Conservation (phyloP, 1,284 basidiomycete genomes). For the Filobasidium uniguttulatum region DNA sequence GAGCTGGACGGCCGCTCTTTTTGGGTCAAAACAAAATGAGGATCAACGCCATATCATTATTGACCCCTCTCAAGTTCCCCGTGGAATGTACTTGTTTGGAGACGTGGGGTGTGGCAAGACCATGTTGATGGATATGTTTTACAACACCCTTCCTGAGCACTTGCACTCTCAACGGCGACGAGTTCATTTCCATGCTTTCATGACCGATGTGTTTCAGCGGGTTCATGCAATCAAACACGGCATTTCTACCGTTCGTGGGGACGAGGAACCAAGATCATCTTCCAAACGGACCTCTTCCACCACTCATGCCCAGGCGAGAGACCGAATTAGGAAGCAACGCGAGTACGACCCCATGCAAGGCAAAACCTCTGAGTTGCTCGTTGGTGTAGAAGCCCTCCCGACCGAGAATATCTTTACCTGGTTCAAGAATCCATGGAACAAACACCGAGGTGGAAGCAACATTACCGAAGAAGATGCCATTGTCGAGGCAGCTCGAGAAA, state of each 20-base stretch:
- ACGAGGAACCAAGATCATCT: neutral
- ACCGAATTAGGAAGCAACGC: neutral
- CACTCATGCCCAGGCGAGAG: neutral
- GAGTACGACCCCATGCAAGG: constrained; percentile 10
- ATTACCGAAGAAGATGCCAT: constrained; percentile 61
- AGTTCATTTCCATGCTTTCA: constrained; percentile 95
- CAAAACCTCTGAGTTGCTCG: constrained; percentile 11
- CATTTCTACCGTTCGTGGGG: neutral
- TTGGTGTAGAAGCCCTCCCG: constrained; percentile 11
- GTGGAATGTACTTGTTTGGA: constrained; percentile 91
- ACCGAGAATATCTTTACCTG: constrained; percentile 18
- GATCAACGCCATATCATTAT: constrained; percentile 21
- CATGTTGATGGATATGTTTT: constrained; percentile 99
- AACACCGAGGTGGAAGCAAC: constrained; percentile 46
- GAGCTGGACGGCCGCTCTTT: constrained; percentile 49
- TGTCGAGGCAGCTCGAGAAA: constrained; percentile 70
- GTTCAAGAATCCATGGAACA: neutral
- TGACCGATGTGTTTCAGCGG: constrained; percentile 95
- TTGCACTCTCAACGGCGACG: constrained; percentile 56
- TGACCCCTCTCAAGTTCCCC: constrained; percentile 46
- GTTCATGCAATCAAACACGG: constrained; percentile 58
- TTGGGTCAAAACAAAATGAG: constrained; percentile 39
- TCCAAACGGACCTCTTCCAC: neutral
- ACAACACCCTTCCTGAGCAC: constrained; percentile 66
- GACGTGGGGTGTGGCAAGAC: constrained; percentile 90